Base-by-base conservation (phyloP, 2,329 filamentous ascomycete genomes). In the Chaetomium globosum region DNA sequence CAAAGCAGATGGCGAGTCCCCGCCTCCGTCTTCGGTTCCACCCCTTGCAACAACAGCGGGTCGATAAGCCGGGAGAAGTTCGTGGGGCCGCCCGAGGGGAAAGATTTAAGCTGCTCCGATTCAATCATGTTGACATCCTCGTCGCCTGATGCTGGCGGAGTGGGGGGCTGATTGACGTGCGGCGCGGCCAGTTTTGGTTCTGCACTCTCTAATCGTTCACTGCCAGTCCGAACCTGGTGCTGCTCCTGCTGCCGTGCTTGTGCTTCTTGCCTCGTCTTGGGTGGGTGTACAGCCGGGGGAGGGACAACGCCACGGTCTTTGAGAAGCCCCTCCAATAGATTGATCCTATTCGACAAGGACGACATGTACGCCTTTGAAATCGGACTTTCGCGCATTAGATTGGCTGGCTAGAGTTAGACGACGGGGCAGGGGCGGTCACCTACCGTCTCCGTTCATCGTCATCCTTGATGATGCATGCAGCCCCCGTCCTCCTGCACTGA, bases 281-380 rank as follows among this genome's bases (percentile, higher is more conserved):
- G 83, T 28, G 83, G 83, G 67, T 86, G 81, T 46, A 78, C 76
- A 16, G 82, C 81, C 16, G 82, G 81, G 10, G 83, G 83, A 26
- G 80, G 78, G 1, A 78, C 76, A 21, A 81, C 77, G 58, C 83
- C 83, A 39, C 78, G 79, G 48, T 84, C 81, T 63, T 79, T 72
- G 4, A 86, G 77, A 79, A 85, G 78, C 19, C 74, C 74, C 74
- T 86, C 83, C 0, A 86, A 76, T 66, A 85, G 68, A 8, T 78
- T 75, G 52, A 85, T 83, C 4, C 83, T 79, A 28, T 83, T 81
- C n/a, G 82, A 83, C 12, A 86, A 75, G 1, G 82, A 85, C 49
- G 80, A 82, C 79, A 85, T 84, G 73, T 85, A 86, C 61, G 83
- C 83, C 72, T 84, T 82, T 23, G 83, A 85, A 39, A 85, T 84